Percentiles rank a stretch among this genome's conserved stretches.
Conservation (phyloP, 2,329 filamentous ascomycete species). For the Hawksworthiomyces lignivorus region DNA sequence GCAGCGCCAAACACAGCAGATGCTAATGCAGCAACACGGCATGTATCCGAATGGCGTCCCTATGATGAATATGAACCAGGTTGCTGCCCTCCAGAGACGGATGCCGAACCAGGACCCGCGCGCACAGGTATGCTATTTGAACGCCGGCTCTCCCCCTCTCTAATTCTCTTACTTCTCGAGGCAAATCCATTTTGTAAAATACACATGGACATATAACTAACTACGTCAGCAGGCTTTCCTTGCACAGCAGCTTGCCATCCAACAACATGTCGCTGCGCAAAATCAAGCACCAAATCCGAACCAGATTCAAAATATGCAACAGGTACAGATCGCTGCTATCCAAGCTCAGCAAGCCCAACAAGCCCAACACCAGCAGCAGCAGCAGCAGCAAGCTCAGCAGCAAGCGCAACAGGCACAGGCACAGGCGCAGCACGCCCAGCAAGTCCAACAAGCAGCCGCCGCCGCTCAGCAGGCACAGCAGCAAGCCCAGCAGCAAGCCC, state of each 20-base stretch:
- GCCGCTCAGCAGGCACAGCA: conserved; percentile 24
- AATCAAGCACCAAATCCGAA: conserved; percentile 21
- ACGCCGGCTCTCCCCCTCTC: no score
- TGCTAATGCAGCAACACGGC: conserved; percentile 45
- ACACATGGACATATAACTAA: neutral
- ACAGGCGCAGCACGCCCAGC: conserved; percentile 28
- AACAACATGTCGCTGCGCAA: conserved; percentile 28
- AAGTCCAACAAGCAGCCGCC: conserved; percentile 20
- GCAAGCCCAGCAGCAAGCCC: conserved; percentile 33
- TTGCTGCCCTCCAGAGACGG: conserved; percentile 31
- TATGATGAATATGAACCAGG: conserved; percentile 39
- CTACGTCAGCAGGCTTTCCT: conserved; percentile 29
- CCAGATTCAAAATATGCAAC: conserved; percentile 24
- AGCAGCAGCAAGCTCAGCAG: conserved; percentile 8
- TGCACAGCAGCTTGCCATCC: conserved; percentile 39
- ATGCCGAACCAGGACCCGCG: conserved; percentile 16
- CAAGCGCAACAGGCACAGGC: conserved; percentile 38
- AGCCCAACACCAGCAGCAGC: conserved; percentile 6
- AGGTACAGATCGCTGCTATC: conserved; percentile 7
- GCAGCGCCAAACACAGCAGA: conserved; percentile 43
- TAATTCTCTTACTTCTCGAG: no score
- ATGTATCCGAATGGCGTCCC: conserved; percentile 47
- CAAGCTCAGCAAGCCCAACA: conserved; percentile 8
- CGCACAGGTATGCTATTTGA: conserved; percentile 15
- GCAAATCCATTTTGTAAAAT: no score